phyloP scores from a whole-genome alignment of 768 basidiomycete species.

The Tubosaeta sp. region DNA sequence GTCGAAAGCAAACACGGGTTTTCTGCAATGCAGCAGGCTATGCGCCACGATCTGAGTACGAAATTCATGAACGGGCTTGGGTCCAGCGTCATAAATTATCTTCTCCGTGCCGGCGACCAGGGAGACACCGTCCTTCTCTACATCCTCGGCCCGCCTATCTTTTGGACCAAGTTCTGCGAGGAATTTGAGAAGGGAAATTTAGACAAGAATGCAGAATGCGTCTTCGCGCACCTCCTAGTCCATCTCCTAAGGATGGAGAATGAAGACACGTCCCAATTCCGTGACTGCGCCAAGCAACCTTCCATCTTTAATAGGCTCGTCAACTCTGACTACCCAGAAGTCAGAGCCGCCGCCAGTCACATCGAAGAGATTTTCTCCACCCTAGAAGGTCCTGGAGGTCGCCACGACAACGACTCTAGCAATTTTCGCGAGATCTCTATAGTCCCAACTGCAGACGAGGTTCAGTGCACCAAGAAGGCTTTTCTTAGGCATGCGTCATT shows the following conservation, averaged over 20 bases:
- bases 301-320: slow-evolving; percentile 25
- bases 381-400: slow-evolving; percentile 47
- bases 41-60: slow-evolving; percentile 36
- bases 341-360: slow-evolving; percentile 32
- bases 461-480: slow-evolving; percentile 39
- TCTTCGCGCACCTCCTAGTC: slow-evolving; percentile 48
- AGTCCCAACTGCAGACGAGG: slow-evolving; percentile 58
- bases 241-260: slow-evolving; percentile 42
- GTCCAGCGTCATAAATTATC: slow-evolving; percentile 33
- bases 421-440: slow-evolving; percentile 60
- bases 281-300: slow-evolving; percentile 33
- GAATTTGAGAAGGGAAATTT: slow-evolving; percentile 35
- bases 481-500: slow-evolving; percentile 45
- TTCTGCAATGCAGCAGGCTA: slow-evolving; percentile 35
- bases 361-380: slow-evolving; percentile 39
- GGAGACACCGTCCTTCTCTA: slow-evolving; percentile 34
- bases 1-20: slow-evolving; percentile 35
- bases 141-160: slow-evolving; percentile 49
- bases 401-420: slow-evolving; percentile 65
- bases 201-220: slow-evolving; percentile 30
- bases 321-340: slow-evolving; percentile 20
- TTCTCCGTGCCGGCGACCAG: slow-evolving; percentile 37
- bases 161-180: slow-evolving; percentile 39
- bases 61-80: slow-evolving; percentile 43
- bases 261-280: slow-evolving; percentile 34